Conservation (phyloP, 495 filamentous ascomycete species). For the Cercophora samala region DNA sequence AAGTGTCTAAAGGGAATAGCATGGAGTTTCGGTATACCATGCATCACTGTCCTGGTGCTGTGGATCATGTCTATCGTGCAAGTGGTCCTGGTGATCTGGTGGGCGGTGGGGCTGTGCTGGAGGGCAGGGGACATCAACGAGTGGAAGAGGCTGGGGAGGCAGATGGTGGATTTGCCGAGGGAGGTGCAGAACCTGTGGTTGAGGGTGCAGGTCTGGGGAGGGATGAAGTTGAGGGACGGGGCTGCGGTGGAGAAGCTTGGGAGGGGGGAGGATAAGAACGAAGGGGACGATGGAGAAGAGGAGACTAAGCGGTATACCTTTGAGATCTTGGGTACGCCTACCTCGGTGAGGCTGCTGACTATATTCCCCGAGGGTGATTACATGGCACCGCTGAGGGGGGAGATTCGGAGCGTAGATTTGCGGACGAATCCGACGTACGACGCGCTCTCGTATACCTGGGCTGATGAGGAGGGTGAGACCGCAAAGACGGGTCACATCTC, state of each 20-base stretch:
- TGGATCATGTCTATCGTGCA: slow-evolving; percentile 10
- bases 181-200: slow-evolving; percentile 2
- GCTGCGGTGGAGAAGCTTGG: neutral
- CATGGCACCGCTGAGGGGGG: slow-evolving; percentile 6
- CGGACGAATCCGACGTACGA: slow-evolving; percentile 14
- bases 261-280: neutral
- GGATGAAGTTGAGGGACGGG: neutral
- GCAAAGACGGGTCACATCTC: neutral
- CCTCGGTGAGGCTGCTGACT: slow-evolving; percentile 10
- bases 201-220: neutral
- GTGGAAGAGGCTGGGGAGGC: neutral
- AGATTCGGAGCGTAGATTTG: neutral
- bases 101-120: neutral
- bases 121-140: neutral
- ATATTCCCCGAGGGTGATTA: neutral
- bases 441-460: slow-evolving; percentile 28
- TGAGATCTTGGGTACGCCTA: slow-evolving; percentile 1
- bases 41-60: slow-evolving; percentile 3
- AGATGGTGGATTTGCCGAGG: neutral
- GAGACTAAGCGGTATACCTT: slow-evolving; percentile 9
- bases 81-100: neutral
- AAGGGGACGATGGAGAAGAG: neutral
- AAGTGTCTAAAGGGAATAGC: slow-evolving; percentile 5
- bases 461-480: slow-evolving; percentile 11
- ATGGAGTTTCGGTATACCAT: slow-evolving; percentile 8